Evolutionary conservation across 768 basidiomycete species (phyloP).

Genomic region (Pulveroboletus frians): DNA sequence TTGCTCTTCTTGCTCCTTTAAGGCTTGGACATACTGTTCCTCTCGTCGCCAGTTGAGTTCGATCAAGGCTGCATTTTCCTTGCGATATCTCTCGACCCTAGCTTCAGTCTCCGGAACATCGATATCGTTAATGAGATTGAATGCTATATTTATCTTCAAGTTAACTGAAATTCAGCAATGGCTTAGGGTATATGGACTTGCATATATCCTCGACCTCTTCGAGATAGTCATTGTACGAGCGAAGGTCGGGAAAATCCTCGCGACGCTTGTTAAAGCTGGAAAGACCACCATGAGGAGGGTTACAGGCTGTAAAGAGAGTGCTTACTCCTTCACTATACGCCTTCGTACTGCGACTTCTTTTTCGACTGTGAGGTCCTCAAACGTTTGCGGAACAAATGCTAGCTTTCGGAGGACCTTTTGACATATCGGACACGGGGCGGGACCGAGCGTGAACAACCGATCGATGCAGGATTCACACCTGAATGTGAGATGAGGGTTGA

Average conservation of each 20-base stretch:
- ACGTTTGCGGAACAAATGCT: slow-evolving; percentile 93
- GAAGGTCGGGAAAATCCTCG: slow-evolving; percentile 80
- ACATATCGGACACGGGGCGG: slow-evolving; percentile 94
- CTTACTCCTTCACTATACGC: slow-evolving; percentile 85
- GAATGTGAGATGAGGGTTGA: slow-evolving; percentile 6
- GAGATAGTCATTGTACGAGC: slow-evolving; percentile 89
- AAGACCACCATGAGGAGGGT: not conserved
- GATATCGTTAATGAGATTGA: slow-evolving; percentile 91
- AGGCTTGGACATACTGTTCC: slow-evolving; percentile 63
- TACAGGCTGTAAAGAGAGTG: not conserved
- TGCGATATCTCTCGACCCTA: slow-evolving; percentile 71
- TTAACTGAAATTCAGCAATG: not conserved
- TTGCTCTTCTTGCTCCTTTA: slow-evolving; percentile 78
- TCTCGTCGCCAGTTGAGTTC: slow-evolving; percentile 81
- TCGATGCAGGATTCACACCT: slow-evolving; percentile 99
- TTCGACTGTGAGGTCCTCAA: slow-evolving; percentile 88
- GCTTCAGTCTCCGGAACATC: slow-evolving; percentile 78
- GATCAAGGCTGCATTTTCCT: slow-evolving; percentile 77
- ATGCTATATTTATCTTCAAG: slow-evolving; percentile 46
- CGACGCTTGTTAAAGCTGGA: slow-evolving; percentile 88
- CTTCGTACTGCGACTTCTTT: slow-evolving; percentile 90
- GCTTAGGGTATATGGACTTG: slow-evolving; percentile 27
- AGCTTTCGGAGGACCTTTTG: slow-evolving; percentile 81
- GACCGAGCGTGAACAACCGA: slow-evolving; percentile 89
- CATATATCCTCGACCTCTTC: slow-evolving; percentile 94